phyloP scores from a whole-genome alignment of 2,329 filamentous ascomycete genomes.

The Salinomyces thailandicus region DNA sequence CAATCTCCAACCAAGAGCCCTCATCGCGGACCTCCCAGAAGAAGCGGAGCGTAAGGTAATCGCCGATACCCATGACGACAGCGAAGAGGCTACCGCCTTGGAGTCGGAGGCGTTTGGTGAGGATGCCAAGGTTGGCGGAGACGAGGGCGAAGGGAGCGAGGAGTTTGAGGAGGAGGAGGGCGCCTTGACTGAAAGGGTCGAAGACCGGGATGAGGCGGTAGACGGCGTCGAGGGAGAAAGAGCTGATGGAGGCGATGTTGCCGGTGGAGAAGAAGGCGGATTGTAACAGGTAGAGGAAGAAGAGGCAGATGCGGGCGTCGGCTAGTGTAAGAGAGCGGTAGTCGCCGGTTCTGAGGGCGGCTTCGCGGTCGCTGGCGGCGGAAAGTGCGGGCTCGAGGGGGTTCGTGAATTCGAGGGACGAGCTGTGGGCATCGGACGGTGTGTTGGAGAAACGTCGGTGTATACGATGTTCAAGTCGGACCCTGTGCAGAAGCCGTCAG shows the following conservation, averaged over 20 bases:
- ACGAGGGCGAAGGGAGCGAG: conserved; percentile 89
- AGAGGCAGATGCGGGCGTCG: conserved; percentile 81
- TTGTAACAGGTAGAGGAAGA: conserved; percentile 91
- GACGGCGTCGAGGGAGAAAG: conserved; percentile 88
- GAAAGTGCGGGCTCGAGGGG: conserved; percentile 26
- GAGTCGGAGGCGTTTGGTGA: conserved; percentile 75
- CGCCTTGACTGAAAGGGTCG: conserved; percentile 83
- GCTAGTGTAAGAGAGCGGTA: conserved; percentile 64
- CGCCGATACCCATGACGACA: conserved; percentile 82
- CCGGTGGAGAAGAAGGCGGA: conserved; percentile 95
- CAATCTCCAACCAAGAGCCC: conserved; percentile 94
- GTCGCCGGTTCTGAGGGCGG: conserved; percentile 24
- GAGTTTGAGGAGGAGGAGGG: conserved; percentile 76
- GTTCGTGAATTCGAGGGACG: conserved; percentile 16
- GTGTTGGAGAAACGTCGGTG: conserved; percentile 31
- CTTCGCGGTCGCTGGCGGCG: conserved; percentile 25
- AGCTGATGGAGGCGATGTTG: conserved; percentile 87
- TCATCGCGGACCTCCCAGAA: conserved; percentile 97
- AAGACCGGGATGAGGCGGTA: conserved; percentile 81
- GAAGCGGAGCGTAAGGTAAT: conserved; percentile 88
- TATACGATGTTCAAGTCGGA: conserved; percentile 76
- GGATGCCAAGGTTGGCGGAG: conserved; percentile 83
- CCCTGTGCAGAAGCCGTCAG: no score
- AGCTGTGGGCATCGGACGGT: conserved; percentile 3
- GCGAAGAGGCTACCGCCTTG: conserved; percentile 87